Evolutionary conservation across 202 grass and related monocot genomes (phyloP), one percentile per base, ranked within the genome.

Genomic region (Musa balbisiana): DNA sequence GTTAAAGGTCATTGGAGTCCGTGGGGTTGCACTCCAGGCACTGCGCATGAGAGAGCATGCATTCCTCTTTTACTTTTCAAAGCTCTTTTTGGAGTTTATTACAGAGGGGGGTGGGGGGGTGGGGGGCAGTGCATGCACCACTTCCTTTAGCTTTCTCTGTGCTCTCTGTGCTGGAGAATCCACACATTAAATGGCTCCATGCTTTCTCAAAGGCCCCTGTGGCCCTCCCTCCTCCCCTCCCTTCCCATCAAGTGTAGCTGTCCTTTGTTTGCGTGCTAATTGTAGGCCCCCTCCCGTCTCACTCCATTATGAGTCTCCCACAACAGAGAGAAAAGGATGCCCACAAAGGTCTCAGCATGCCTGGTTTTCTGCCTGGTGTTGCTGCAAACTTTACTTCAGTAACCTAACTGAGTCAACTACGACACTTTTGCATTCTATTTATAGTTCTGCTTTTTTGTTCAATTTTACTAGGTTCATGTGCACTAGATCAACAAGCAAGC

Each of bases 1-100:
- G 33, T 23, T 13, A 25, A 43, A 43, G 33, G 26, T 29, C 25
- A 67, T 67, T 43, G 65, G 65, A 67, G 65, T 67, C 17, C 25
- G 65, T 67, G 65, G 65, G 65, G 65, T 16, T 43, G 65, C 65
- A 67, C n/a, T 67, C 65, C 65, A 43, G 33, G 33, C 33, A 43
- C 33, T 6, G 33, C 33, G 33, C 33, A 6, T 43, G 33, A 43
- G 33, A 43, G 33, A 43, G 33, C 33, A 43, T 43, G 33, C 33
- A 43, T 43, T 43, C 33, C 33, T 29, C n/a, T 62, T 62, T 62
- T 22, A 15, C 20, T 67, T 67, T 67, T 26, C 65, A 67, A 67
- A 67, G 24, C 65, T 67, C 65, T 49, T 67, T 67, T 67, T 67
- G 65, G 65, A 67, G 65, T 67, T 67, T 67, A 67, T 67, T 43